Conservation (phyloP, 371 early-diverging fungal species). For the Rhizopus delemar region DNA sequence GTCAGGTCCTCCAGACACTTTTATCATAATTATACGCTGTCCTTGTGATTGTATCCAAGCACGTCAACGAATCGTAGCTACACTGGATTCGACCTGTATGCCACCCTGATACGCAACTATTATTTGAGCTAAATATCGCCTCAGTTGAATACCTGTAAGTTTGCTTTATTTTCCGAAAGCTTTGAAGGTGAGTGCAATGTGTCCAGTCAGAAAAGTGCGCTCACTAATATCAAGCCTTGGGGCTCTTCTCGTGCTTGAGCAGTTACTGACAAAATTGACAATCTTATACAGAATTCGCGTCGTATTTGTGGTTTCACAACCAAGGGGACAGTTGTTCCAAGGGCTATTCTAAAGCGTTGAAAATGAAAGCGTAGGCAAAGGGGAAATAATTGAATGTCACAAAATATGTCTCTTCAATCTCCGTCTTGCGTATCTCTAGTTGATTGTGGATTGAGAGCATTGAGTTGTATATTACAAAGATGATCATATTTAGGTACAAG, state of each 20-base stretch:
- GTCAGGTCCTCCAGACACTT: background rate
- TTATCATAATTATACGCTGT: background rate
- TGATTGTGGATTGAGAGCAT: constrained; percentile 2
- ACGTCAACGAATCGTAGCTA: background rate
- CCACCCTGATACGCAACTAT: constrained; percentile 3
- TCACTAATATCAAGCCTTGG: constrained; percentile 7
- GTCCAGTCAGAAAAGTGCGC: constrained; percentile 3
- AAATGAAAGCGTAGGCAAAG: background rate
- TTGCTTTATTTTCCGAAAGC: constrained; percentile 4
- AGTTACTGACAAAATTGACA: constrained; percentile 7
- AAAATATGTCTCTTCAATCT: constrained; percentile 1
- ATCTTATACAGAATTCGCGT: constrained; percentile 6
- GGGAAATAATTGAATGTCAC: constrained; percentile 2
- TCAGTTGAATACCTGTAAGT: constrained; percentile 3
- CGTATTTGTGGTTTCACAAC: constrained; percentile 5
- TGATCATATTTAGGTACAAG: background rate
- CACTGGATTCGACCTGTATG: background rate
- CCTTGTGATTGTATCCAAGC: background rate
- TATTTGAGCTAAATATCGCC: constrained; percentile 1
- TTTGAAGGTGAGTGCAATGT: constrained; percentile 9
- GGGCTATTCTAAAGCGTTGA: constrained; percentile 5
- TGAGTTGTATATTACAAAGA: constrained; percentile 4
- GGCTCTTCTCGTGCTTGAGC: background rate
- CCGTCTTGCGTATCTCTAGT: constrained; percentile 5
- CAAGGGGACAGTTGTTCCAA: constrained; percentile 3